These are phyloP conservation scores for Aleurites moluccanus DNA, from an alignment of 441 rosid species.

Conservation along the genomic window DNA sequence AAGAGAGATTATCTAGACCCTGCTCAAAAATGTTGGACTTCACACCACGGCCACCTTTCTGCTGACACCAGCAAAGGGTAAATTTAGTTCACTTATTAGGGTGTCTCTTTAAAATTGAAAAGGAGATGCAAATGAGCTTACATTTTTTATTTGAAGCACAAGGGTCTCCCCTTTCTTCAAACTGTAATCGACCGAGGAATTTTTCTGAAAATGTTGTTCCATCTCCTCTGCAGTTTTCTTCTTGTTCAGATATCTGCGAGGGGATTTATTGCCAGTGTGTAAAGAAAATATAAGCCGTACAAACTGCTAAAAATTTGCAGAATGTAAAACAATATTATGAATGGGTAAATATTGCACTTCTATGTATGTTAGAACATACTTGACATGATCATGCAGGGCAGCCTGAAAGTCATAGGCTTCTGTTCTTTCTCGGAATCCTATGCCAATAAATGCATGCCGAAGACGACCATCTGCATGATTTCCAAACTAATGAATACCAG, in stretches of 20 bases:
- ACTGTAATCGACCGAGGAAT: slow-evolving; percentile 78
- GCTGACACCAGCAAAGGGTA: slow-evolving; percentile 23
- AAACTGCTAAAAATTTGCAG: slow-evolving; percentile 12
- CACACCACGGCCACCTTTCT: slow-evolving; percentile 41
- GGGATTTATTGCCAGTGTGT: background rate
- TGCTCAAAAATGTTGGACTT: slow-evolving; percentile 63
- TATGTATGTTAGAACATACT: slow-evolving; percentile 44
- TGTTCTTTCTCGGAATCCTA: slow-evolving; percentile 96
- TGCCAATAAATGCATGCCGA: slow-evolving; percentile 93
- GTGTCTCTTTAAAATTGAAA: background rate
- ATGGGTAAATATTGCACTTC: slow-evolving; percentile 7
- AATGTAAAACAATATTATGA: slow-evolving; percentile 2
- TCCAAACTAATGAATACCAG: slow-evolving; percentile 9
- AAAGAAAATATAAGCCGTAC: background rate
- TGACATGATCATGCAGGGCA: slow-evolving; percentile 92
- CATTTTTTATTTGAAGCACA: slow-evolving; percentile 73
- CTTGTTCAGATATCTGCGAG: slow-evolving; percentile 79
- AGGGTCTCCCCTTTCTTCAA: slow-evolving; percentile 90
- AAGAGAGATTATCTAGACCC: slow-evolving; percentile 47
- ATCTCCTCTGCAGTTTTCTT: slow-evolving; percentile 97
- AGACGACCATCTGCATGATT: slow-evolving; percentile 72
- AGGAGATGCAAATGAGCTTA: slow-evolving; percentile 31
- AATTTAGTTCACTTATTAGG: background rate
- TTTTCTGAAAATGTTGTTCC: slow-evolving; percentile 87
- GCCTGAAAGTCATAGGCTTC: slow-evolving; percentile 99